phyloP scores from a whole-genome alignment of 1,284 basidiomycete species.

The Trichosporon faecale region DNA sequence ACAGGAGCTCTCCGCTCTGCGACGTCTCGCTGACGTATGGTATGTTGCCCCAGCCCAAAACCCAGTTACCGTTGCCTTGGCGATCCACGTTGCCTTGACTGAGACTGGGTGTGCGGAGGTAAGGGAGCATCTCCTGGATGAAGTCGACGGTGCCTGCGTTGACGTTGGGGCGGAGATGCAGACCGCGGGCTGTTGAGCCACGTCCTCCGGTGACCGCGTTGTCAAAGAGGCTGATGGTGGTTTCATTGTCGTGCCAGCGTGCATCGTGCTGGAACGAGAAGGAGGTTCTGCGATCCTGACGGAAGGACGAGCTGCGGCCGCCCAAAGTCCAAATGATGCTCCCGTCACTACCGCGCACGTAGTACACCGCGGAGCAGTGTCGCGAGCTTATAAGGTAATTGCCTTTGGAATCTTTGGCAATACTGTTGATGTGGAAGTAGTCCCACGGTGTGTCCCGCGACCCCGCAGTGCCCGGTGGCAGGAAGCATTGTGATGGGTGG shows the following conservation, averaged over 20 bases:
- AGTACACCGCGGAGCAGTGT: slow-evolving; percentile 41
- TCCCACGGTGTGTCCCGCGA: slow-evolving; percentile 26
- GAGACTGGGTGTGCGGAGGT: slow-evolving; percentile 24
- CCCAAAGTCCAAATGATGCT: slow-evolving; percentile 41
- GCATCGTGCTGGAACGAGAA: slow-evolving; percentile 41
- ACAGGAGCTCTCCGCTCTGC: slow-evolving; percentile 31
- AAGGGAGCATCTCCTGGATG: slow-evolving; percentile 27
- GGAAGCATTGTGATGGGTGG: slow-evolving; percentile 30
- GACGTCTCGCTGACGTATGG: slow-evolving; percentile 28
- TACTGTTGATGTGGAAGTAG: slow-evolving; percentile 43
- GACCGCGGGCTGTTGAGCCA: slow-evolving; percentile 27
- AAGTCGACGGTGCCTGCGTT: slow-evolving; percentile 29
- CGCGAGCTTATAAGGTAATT: slow-evolving; percentile 45
- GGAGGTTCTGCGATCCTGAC: slow-evolving; percentile 25
- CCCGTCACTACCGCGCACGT: slow-evolving; percentile 33
- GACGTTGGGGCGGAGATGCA: slow-evolving; percentile 34
- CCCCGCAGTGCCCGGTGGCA: slow-evolving; percentile 16
- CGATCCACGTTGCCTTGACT: slow-evolving; percentile 37
- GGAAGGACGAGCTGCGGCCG: slow-evolving; percentile 36
- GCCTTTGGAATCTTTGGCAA: slow-evolving; percentile 40
- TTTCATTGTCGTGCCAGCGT: slow-evolving; percentile 28
- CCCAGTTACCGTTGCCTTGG: slow-evolving; percentile 29
- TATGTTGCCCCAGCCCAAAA: slow-evolving; percentile 29
- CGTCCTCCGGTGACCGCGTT: slow-evolving; percentile 34
- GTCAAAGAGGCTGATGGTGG: slow-evolving; percentile 36